phyloP scores from a whole-genome alignment of 2,329 filamentous ascomycete species.

The Proliferodiscus dingleyae region DNA sequence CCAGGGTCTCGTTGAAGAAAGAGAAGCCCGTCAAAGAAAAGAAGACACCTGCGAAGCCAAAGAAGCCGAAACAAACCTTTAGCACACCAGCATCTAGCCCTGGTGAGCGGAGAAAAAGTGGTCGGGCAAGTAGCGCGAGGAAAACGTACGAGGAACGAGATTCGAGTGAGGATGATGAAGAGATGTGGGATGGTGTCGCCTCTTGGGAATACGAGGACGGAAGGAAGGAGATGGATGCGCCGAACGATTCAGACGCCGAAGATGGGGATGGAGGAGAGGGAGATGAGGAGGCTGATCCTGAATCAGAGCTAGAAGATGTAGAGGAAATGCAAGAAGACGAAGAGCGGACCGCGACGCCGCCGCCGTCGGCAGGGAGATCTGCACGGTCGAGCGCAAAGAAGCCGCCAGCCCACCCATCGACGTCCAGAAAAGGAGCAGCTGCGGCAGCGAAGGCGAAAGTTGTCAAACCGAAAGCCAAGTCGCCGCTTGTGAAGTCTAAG shows the following conservation, averaged over 20 bases:
- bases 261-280: constrained; percentile 23
- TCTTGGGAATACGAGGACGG: constrained; percentile 33
- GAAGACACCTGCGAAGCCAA: constrained; percentile 26
- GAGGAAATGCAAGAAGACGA: constrained; percentile 11
- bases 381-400: constrained; percentile 7
- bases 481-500: constrained; percentile 6
- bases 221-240: constrained; percentile 7
- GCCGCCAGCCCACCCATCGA: constrained; percentile 5
- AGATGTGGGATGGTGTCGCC: constrained; percentile 33
- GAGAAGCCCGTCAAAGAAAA: constrained; percentile 22
- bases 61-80: constrained; percentile 17
- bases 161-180: constrained; percentile 38
- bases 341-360: constrained; percentile 22
- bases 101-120: constrained; percentile 32
- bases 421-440: too few relatives aligned
- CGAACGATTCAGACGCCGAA: constrained; percentile 6
- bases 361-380: constrained; percentile 10
- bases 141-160: constrained; percentile 35
- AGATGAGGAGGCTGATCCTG: constrained; percentile 1
- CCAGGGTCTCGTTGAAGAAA: constrained; percentile 26
- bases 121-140: constrained; percentile 34
- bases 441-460: too few relatives aligned
- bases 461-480: not conserved
- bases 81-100: constrained; percentile 17
- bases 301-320: constrained; percentile 3